Base-by-base conservation (phyloP, 768 basidiomycete genomes). In the Mycena galopus region DNA sequence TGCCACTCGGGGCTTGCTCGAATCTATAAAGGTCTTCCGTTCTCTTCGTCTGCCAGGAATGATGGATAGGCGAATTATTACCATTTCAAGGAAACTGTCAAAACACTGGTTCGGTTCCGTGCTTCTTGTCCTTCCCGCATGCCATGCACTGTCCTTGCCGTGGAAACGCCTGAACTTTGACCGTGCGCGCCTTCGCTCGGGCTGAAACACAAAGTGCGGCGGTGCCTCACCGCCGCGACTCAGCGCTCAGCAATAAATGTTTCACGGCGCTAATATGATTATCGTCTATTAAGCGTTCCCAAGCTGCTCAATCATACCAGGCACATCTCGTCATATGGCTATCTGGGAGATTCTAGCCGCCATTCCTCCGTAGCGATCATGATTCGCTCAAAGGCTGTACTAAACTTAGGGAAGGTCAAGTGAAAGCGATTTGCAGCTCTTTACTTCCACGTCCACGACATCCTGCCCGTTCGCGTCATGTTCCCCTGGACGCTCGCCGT, bases 291-390 rank as follows among this genome's bases (percentile, higher is more conserved):
- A n/a, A n/a, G n/a, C n/a, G n/a, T 30, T 33, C 57, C 19, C 29
- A 56, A 17, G 21, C 35, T n/a, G 23, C 57, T 59, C 57, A 59
- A 59, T 59, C 57, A 59, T 37, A 58, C 56, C 56, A 35, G 57
- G 57, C 35, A 59, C 57, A 56, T 32, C 57, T 16, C 19, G 50
- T 51, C 50, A 37, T 30, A 16, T 55, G 53, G 17, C 23, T 23
- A 3, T 56, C 17, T 21, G 17, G 21, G 10, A 19, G 21, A 4
- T 35, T 35, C 51, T 37, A 37, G 57, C 33, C 57, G 57, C 57
- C 33, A 11, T 59, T 23, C 33, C n/a, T 37, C 57, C 57, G n/a
- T 25, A 19, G 30, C 17, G 19, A 57, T 57, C 55, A 58, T 59
- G 33, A 59, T 37, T 37, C 32, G 21, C 1, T 55, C 27, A 51